These are phyloP conservation scores for Phaffomyces thermotolerans DNA, from an alignment of 805 yeast species.

Conservation along the genomic window DNA sequence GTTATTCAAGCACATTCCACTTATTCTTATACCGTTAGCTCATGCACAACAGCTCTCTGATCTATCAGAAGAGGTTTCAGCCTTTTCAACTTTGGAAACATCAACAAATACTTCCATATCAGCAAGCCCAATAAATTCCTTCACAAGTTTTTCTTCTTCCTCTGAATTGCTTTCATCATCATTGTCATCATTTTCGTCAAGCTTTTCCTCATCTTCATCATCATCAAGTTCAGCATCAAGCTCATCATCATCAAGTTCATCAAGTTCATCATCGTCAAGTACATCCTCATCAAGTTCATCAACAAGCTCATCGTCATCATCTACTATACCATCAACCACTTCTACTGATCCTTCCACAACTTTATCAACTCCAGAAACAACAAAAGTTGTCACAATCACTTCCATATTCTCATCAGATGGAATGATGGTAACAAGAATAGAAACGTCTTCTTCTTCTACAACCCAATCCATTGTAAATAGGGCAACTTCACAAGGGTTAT, in stretches of 20 bases:
- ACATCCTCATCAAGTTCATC: constrained; percentile 3
- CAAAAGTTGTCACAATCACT: constrained; percentile 24
- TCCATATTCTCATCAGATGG: constrained; percentile 27
- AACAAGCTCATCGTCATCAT: constrained; percentile 1
- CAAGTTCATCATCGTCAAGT: constrained; percentile 1
- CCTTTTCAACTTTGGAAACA: background rate
- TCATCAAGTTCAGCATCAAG: background rate
- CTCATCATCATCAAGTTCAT: background rate
- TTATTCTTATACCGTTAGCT: too few relatives aligned
- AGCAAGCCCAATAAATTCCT: background rate
- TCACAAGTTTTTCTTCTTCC: background rate
- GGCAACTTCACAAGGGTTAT: constrained; percentile 30
- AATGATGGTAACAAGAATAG: constrained; percentile 24
- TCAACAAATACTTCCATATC: background rate
- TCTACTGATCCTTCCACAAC: constrained; percentile 8
- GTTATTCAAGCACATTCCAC: too few relatives aligned
- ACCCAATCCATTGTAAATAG: background rate
- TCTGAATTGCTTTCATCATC: background rate
- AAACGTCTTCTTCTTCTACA: constrained; percentile 21
- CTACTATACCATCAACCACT: background rate
- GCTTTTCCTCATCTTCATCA: constrained; percentile 2
- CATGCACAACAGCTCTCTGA: too few relatives aligned
- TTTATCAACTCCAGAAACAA: constrained; percentile 9
- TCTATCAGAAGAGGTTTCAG: too few relatives aligned
- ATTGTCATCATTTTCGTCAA: constrained; percentile 3